phyloP scores from a whole-genome alignment of 805 yeast species.

The Saturnispora hagleri region DNA sequence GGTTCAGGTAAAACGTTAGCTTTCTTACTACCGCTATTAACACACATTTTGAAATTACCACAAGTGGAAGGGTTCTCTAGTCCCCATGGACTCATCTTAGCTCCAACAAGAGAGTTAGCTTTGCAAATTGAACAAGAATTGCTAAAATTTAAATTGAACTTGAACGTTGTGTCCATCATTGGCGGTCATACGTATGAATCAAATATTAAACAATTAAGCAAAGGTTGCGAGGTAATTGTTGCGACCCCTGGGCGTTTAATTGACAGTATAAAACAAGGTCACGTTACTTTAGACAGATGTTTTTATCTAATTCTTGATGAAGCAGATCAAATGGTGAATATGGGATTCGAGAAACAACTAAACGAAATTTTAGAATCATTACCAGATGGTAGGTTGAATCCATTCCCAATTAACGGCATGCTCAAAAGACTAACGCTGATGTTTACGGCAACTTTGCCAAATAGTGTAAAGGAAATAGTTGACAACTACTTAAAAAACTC shows the following conservation, averaged over 20 bases:
- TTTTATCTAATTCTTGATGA: slow-evolving; percentile 77
- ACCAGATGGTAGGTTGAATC: slow-evolving; percentile 46
- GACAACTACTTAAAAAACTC: slow-evolving; percentile 54
- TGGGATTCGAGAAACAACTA: slow-evolving; percentile 85
- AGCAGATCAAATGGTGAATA: slow-evolving; percentile 91
- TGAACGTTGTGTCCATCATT: slow-evolving; percentile 55
- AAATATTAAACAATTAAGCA: slow-evolving; percentile 58
- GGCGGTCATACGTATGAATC: slow-evolving; percentile 81
- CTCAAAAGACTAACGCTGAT: slow-evolving; percentile 29
- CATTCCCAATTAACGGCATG: neutral
- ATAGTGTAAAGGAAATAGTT: slow-evolving; percentile 58
- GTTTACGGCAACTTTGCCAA: slow-evolving; percentile 93
- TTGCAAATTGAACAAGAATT: slow-evolving; percentile 73
- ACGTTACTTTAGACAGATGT: slow-evolving; percentile 51
- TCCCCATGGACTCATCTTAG: slow-evolving; percentile 61
- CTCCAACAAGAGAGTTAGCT: slow-evolving; percentile 92
- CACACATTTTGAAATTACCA: slow-evolving; percentile 41
- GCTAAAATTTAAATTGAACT: slow-evolving; percentile 28
- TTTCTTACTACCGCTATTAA: slow-evolving; percentile 63
- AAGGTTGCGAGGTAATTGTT: slow-evolving; percentile 48
- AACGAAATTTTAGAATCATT: slow-evolving; percentile 46
- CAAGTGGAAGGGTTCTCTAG: slow-evolving; percentile 46
- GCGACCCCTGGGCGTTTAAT: slow-evolving; percentile 93
- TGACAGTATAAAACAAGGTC: slow-evolving; percentile 67
- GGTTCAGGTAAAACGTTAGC: slow-evolving; percentile 94